These are phyloP conservation scores for Eucalyptus cloeziana DNA, from an alignment of 345 rosid genomes.

Conservation along the genomic window DNA sequence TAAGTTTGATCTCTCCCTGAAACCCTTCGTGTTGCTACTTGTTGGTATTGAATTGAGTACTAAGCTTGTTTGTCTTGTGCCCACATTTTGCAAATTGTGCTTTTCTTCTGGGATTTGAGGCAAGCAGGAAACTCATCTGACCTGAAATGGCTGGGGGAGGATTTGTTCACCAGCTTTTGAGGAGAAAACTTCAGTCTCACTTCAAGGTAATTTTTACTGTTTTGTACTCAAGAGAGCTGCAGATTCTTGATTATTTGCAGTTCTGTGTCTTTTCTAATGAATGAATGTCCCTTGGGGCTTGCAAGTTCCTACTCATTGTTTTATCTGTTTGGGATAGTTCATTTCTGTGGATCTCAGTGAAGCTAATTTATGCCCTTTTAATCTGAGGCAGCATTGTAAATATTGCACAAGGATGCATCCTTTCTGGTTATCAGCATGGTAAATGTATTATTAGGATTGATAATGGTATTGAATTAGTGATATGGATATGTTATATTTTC, in stretches of 20 bases:
- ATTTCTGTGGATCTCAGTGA: neutral
- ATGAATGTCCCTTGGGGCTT: neutral
- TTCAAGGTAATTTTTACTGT: slow-evolving; percentile 23
- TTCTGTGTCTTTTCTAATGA: neutral
- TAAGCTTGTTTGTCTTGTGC: neutral
- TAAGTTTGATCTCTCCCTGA: neutral
- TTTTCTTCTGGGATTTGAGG: neutral
- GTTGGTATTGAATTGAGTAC: neutral
- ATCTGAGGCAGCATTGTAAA: neutral
- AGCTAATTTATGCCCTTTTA: neutral
- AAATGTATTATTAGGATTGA: neutral
- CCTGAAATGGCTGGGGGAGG: slow-evolving; percentile 62
- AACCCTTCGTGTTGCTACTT: neutral
- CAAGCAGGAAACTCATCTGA: neutral
- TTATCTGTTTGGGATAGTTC: neutral
- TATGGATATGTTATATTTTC: neutral
- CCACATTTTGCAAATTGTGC: neutral
- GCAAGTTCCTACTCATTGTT: neutral
- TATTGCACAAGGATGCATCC: neutral
- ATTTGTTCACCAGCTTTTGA: slow-evolving; percentile 65
- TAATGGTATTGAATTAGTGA: neutral
- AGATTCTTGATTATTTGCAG: neutral
- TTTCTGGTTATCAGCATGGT: neutral
- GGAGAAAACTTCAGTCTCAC: slow-evolving; percentile 57
- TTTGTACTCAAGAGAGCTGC: neutral